Base-by-base conservation (phyloP, 2,329 filamentous ascomycete species). In the Conoideocrella luteorostrata region DNA sequence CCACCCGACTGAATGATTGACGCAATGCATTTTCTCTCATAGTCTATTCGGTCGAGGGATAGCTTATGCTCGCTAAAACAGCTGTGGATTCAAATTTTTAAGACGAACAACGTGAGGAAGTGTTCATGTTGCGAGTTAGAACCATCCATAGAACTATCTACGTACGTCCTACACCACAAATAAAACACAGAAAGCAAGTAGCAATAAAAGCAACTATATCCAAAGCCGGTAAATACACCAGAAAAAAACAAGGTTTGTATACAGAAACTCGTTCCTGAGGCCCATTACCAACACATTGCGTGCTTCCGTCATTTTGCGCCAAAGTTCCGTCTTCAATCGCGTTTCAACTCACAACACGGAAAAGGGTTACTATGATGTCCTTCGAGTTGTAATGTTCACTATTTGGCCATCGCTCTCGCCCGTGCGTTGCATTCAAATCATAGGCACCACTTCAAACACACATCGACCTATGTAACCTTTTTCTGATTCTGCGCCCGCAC, bases 261-360 rank as follows among this genome's bases (percentile, higher is more conserved):
- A 46, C 40, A 48, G 11, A 41, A 32, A 35, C 32, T n/a, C 36
- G 36, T 35, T 36, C 11, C 39, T 21, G 24, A 30, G 22, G 20
- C 4, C 34, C 36, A 26, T 34, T 37, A 38, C 33, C 36, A 29
- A 35, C 37, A 34, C 22, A 20, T 40, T 36, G 35, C 18, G n/a
- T n/a, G n/a, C n/a, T n/a, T n/a, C n/a, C n/a, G n/a, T 7, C 17
- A n/a, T n/a, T 30, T 23, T 23, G 35, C 38, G 29, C 39, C 13
- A 33, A 4, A 32, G 6, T 1, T 13, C 23, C 26, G 30, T 17
- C n/a, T 33, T 15, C 30, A 17, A 15, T n/a, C 11, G 11, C n/a
- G n/a, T n/a, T n/a, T n/a, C n/a, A n/a, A n/a, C n/a, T n/a, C n/a
- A n/a, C n/a, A n/a, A n/a, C n/a, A n/a, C n/a, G n/a, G n/a, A n/a